phyloP scores from a whole-genome alignment of 1,284 basidiomycete genomes.

The Earliella scabrosa region DNA sequence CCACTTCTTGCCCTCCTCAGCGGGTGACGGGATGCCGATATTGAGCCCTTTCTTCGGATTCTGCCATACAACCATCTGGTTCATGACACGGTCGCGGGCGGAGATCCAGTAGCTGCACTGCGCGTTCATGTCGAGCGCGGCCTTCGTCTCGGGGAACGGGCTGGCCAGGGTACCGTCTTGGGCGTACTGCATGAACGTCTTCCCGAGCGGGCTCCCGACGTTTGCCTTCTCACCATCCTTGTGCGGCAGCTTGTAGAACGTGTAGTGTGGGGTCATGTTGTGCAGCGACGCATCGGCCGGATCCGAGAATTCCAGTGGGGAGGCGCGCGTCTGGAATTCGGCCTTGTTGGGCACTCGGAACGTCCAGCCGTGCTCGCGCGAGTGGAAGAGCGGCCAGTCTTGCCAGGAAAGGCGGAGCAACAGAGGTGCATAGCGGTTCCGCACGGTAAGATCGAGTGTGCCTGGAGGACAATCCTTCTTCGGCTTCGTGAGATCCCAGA shows the following conservation, averaged over 20 bases:
- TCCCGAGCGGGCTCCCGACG: constrained; percentile 91
- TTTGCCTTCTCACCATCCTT: constrained; percentile 95
- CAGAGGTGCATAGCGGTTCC: constrained; percentile 84
- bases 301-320: constrained; percentile 60
- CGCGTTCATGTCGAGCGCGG: constrained; percentile 91
- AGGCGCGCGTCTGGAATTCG: constrained; percentile 43
- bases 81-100: constrained; percentile 88
- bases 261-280: constrained; percentile 48
- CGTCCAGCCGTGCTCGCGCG: constrained; percentile 91
- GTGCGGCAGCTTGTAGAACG: constrained; percentile 94
- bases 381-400: constrained; percentile 85
- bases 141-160: constrained; percentile 78
- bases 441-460: constrained; percentile 85
- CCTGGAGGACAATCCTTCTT: constrained; percentile 68
- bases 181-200: constrained; percentile 88
- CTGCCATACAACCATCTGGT: constrained; percentile 95
- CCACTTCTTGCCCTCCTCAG: constrained; percentile 56
- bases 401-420: constrained; percentile 90
- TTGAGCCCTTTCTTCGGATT: constrained; percentile 48
- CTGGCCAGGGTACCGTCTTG: constrained; percentile 86
- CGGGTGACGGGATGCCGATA: constrained; percentile 26
- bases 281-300: constrained; percentile 61
- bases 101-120: constrained; percentile 99
- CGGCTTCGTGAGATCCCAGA: constrained; percentile 86
- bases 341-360: constrained; percentile 70